Percentiles rank a stretch among this genome's conserved stretches.
Evolutionary conservation across 2,329 filamentous ascomycete genomes (phyloP).

Genomic region (Diaporthe australafricana): DNA sequence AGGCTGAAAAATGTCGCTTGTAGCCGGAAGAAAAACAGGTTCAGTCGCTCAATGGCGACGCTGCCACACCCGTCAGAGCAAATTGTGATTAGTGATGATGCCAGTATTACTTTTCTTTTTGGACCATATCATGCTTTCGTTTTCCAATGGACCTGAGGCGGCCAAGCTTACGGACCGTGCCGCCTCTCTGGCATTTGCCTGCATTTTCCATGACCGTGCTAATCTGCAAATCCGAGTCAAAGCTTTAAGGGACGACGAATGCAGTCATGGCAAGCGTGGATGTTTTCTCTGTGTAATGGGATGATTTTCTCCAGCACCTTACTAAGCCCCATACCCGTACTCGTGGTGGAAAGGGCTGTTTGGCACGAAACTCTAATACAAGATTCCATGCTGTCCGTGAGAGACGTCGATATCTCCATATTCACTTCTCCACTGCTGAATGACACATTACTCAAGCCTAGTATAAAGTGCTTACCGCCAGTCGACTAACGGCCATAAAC

Average conservation of each 20-base stretch:
- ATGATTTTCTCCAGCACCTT: neutral
- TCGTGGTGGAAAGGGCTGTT: neutral
- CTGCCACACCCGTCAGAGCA: neutral
- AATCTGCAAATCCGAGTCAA: neutral
- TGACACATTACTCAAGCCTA: neutral
- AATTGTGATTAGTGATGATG: neutral
- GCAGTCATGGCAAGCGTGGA: neutral
- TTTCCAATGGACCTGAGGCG: neutral
- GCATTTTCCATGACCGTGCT: neutral
- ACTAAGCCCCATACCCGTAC: neutral
- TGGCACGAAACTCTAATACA: neutral
- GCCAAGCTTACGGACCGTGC: neutral
- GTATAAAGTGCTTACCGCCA: neutral
- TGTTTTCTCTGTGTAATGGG: neutral
- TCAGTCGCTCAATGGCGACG: neutral
- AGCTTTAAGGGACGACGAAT: neutral
- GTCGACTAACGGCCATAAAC: neutral
- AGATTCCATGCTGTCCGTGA: neutral
- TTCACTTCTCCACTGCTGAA: neutral
- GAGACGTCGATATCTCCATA: neutral
- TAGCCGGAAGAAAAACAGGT: too few relatives aligned
- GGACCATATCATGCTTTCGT: rapidly evolving
- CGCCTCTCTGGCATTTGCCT: neutral
- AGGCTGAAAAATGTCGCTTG: neutral
- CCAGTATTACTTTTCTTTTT: neutral